Conservation (phyloP, 805 yeast genomes). For the Metschnikowia lunata region DNA sequence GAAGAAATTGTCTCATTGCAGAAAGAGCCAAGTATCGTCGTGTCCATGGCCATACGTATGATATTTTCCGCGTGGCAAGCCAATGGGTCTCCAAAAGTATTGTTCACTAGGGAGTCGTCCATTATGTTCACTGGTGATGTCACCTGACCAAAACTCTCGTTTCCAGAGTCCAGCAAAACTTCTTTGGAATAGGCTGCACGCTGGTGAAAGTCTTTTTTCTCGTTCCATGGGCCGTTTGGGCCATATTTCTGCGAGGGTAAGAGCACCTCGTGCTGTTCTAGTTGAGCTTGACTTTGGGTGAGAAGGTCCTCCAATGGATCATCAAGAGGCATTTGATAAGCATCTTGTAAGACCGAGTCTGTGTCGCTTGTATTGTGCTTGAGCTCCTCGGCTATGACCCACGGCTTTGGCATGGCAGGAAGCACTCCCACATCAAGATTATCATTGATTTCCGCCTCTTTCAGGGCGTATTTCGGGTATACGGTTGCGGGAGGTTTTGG, state of each 20-base stretch:
- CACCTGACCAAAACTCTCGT: neutral
- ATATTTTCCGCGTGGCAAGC: conserved; percentile 46
- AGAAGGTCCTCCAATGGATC: conserved; percentile 25
- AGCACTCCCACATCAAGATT: conserved; percentile 5
- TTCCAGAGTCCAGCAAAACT: neutral
- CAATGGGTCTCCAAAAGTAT: conserved; percentile 32
- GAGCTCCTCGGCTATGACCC: neutral
- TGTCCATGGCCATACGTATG: conserved; percentile 44
- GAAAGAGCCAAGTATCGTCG: conserved; percentile 42
- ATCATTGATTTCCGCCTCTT: conserved; percentile 6
- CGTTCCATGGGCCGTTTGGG: neutral
- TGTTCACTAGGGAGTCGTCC: neutral
- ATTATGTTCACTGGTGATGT: neutral
- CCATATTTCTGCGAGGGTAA: conserved; percentile 13
- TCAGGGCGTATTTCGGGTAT: neutral
- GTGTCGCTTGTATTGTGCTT: neutral
- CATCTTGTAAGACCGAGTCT: neutral
- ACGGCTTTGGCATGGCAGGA: conserved; percentile 4
- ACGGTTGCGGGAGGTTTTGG: conserved; percentile 2
- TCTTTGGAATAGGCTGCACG: neutral
- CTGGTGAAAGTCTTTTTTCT: neutral
- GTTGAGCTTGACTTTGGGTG: conserved; percentile 14
- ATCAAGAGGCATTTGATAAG: neutral
- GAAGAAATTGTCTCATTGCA: conserved; percentile 35
- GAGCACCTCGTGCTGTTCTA: conserved; percentile 13